Evolutionary conservation across 2,329 filamentous ascomycete species (phyloP).

Genomic region (Fusarium sterilihyphosum): DNA sequence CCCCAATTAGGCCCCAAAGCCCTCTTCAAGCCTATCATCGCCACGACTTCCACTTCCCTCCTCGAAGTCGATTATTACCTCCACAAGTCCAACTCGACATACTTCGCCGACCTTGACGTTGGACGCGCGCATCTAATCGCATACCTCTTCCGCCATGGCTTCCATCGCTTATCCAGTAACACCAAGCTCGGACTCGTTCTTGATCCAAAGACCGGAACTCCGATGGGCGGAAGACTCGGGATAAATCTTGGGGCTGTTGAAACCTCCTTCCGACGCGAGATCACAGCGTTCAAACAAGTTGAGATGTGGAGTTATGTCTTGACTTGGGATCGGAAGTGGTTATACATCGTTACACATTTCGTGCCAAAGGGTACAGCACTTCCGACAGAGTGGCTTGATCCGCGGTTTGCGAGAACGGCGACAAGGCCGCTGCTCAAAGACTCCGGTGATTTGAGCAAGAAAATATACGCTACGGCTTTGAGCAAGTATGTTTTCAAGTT

Average conservation of each 20-base stretch:
- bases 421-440: background rate
- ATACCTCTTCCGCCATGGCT: background rate
- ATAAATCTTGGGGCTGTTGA: background rate
- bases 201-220: background rate
- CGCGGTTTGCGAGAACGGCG: background rate
- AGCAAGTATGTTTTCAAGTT: conserved; percentile 6
- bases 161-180: background rate
- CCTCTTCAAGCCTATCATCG: background rate
- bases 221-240: background rate
- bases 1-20: background rate
- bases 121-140: background rate
- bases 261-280: background rate
- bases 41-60: background rate
- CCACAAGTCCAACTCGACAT: conserved; percentile 13
- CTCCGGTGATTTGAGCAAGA: background rate
- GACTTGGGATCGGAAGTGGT: conserved; percentile 12
- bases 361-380: background rate
- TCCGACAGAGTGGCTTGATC: background rate
- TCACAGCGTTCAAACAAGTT: background rate
- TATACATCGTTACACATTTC: conserved; percentile 6
- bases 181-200: background rate
- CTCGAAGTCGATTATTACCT: conserved; percentile 12
- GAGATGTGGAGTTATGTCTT: conserved; percentile 8
- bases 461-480: background rate
- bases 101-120: conserved; percentile 12